Conservation (phyloP, 441 rosid species). For the Daphne laureola region DNA sequence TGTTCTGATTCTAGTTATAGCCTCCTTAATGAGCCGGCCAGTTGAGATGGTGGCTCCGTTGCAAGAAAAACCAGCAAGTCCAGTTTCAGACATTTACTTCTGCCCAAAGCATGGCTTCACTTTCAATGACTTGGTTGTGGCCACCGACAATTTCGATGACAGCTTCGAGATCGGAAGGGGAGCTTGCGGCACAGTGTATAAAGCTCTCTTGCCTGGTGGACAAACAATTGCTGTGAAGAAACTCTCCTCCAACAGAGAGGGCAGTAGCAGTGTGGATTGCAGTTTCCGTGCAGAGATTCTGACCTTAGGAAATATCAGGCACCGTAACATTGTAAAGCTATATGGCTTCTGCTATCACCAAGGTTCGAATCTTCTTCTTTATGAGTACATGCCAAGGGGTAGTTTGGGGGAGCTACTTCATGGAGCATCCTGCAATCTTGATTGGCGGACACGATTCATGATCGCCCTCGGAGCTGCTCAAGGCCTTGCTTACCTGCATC, state of each 20-base stretch:
- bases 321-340: constrained; percentile 84
- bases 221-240: constrained; percentile 72
- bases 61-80: constrained; percentile 37
- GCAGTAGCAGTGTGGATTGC: constrained; percentile 51
- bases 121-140: constrained; percentile 66
- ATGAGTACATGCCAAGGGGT: constrained; percentile 69
- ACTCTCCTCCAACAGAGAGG: constrained; percentile 72
- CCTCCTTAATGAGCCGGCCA: constrained; percentile 52
- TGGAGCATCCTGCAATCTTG: constrained; percentile 37
- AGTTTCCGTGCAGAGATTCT: constrained; percentile 83
- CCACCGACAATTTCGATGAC: constrained; percentile 68
- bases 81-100: constrained; percentile 60
- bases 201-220: constrained; percentile 58
- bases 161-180: constrained; percentile 72
- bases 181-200: constrained; percentile 88
- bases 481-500: constrained; percentile 74
- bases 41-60: constrained; percentile 31
- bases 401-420: constrained; percentile 69
- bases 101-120: constrained; percentile 79
- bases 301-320: constrained; percentile 84
- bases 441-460: constrained; percentile 60
- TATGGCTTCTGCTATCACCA: constrained; percentile 81
- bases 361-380: constrained; percentile 77
- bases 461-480: constrained; percentile 78
- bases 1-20: constrained; percentile 44